phyloP scores from a whole-genome alignment of 768 basidiomycete genomes.

The Vararia minispora region DNA sequence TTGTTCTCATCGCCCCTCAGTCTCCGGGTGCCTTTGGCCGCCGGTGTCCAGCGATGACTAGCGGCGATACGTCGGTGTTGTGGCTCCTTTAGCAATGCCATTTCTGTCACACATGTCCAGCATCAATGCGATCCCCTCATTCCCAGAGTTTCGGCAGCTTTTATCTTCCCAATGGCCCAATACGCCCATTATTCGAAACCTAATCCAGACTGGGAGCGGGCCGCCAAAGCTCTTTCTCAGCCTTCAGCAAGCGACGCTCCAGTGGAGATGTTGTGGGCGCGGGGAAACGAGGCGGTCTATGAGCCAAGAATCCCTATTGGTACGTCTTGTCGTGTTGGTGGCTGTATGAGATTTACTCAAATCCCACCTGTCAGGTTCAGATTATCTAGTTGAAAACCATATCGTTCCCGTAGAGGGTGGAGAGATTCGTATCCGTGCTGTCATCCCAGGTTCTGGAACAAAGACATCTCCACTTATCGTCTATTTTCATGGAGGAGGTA shows the following conservation, averaged over 20 bases:
- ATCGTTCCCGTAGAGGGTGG: slow-evolving; percentile 8
- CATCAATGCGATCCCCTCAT: too few species aligned
- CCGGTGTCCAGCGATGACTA: too few species aligned
- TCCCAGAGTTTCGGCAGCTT: too few species aligned
- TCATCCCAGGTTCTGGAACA: slow-evolving; percentile 3
- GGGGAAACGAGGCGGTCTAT: too few species aligned
- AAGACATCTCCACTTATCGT: slow-evolving; percentile 5
- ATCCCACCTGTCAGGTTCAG: neutral
- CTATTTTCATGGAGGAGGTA: slow-evolving; percentile 10
- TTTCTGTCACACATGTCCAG: too few species aligned
- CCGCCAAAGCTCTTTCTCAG: neutral
- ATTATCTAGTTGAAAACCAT: slow-evolving; percentile 4
- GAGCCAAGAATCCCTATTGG: neutral
- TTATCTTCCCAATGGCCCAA: too few species aligned
- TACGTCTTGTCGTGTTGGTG: neutral
- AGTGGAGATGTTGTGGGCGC: too few species aligned
- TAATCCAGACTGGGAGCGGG: neutral
- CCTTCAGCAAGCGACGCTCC: neutral
- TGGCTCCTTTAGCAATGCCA: too few species aligned
- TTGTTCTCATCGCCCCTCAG: too few species aligned
- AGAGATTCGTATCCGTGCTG: slow-evolving; percentile 1
- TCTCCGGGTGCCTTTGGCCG: too few species aligned
- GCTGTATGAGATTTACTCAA: neutral
- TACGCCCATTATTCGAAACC: slow-evolving; percentile 1
- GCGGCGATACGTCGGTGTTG: too few species aligned